Evolutionary conservation across 2,329 filamentous ascomycete genomes (phyloP), one percentile per base, ranked within the genome.

Genomic region (Aspergillus jensenii): DNA sequence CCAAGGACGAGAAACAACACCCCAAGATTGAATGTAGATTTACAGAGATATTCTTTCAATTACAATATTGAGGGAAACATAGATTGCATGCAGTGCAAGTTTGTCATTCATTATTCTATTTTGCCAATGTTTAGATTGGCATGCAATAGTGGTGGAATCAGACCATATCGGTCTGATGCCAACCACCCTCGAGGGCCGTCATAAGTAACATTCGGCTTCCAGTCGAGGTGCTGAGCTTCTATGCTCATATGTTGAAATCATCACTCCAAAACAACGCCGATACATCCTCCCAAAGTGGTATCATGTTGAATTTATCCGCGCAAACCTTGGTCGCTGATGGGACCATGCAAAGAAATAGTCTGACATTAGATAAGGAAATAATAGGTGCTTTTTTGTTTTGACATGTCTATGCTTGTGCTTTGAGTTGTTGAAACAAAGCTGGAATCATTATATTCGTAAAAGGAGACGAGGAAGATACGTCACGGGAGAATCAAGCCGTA

Each of bases 341-440:
- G 68, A 71, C 68, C 69, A 75, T 75, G 72, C 71, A 75, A 68
- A 71, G 52, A 60, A 71, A 70, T 71, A 55, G 47, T 54, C 51
- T 51, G 56, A 59, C 56, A 59, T 62, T 68, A 73, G 71, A 62
- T 69, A 67, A 67, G 65, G 64, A 64, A 63, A 63, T 61, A 62
- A 62, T 62, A 62, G 64, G 60, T 66, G 65, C 68, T 68, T 66
- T 67, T 31, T 67, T 67, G 64, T 67, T 67, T 65, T 65, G 55
- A 67, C 65, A 66, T 69, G 67, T 76, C 73, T 76, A 76, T 75
- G 67, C 68, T 68, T 67, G 67, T 74, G 76, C 76, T 76, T 78
- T 77, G 76, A 77, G 74, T 79, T 79, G 77, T 79, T 79, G 77
- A 79, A 77, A 78, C 74, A 78, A 79, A 78, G 76, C 74, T 68